phyloP scores from a whole-genome alignment of 805 yeast genomes.

The Middelhovenomyces tepae region DNA sequence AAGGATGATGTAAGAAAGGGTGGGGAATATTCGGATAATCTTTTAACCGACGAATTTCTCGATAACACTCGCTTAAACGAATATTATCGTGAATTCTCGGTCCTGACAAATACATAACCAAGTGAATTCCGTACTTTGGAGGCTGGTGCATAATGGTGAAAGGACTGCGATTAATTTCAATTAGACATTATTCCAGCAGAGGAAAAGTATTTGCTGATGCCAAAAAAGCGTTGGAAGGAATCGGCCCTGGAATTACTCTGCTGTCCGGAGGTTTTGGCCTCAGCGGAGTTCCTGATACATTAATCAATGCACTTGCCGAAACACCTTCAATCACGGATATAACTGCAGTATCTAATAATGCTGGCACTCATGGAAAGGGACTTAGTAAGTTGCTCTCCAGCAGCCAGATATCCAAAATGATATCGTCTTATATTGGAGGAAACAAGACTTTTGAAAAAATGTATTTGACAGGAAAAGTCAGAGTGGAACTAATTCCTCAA shows the following conservation, averaged over 20 bases:
- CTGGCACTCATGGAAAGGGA: constrained; percentile 35
- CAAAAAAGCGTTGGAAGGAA: constrained; percentile 28
- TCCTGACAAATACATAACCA: no score
- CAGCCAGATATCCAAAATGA: constrained; percentile 36
- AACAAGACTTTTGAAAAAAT: constrained; percentile 33
- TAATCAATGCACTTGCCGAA: constrained; percentile 29
- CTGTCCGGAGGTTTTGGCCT: constrained; percentile 38
- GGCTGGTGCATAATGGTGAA: no score
- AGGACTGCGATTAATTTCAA: no score
- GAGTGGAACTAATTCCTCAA: constrained; percentile 37
- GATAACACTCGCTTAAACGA: no score
- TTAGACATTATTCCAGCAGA: no score
- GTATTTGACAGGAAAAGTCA: constrained; percentile 33
- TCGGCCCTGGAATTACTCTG: constrained; percentile 26
- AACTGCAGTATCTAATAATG: constrained; percentile 38
- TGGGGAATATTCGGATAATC: no score
- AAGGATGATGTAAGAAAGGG: no score
- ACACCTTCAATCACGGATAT: constrained; percentile 27
- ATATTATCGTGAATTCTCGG: no score
- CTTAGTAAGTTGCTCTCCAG: constrained; percentile 31
- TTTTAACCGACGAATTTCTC: no score
- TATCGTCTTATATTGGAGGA: constrained; percentile 35
- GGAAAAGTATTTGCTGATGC: constrained; percentile 2
- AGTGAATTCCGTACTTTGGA: no score
- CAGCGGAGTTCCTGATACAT: constrained; percentile 36